phyloP scores from a whole-genome alignment of 2,329 filamentous ascomycete genomes.

The Calonectria multiphialidica region DNA sequence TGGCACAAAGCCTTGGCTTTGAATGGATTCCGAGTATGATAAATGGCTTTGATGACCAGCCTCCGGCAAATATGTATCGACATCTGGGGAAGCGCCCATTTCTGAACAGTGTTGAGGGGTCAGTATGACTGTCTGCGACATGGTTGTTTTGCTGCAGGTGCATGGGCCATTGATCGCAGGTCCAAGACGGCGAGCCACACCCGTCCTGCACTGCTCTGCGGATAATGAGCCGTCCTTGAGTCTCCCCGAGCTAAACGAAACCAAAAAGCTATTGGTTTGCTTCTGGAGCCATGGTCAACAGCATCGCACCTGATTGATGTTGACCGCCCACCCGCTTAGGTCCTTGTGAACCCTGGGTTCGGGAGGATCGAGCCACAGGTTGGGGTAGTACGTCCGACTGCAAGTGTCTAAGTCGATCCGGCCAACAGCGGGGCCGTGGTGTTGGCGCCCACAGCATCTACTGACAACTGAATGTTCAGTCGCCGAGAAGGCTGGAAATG shows the following conservation, averaged over 20 bases:
- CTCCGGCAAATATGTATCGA: neutral
- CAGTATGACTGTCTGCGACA: constrained; percentile 1
- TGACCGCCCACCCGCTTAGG: constrained; percentile 5
- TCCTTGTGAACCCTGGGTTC: neutral
- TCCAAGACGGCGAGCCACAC: constrained; percentile 15
- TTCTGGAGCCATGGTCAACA: constrained; percentile 6
- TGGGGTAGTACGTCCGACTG: neutral
- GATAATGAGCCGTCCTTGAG: neutral
- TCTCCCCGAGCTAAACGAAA: neutral
- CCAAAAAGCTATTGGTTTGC: neutral
- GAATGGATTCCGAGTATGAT: neutral
- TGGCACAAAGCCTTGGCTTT: neutral
- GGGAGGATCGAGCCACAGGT: constrained; percentile 11
- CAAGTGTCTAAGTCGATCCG: neutral
- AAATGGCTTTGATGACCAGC: neutral
- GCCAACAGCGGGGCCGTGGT: constrained; percentile 9
- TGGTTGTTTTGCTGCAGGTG: constrained; percentile 9
- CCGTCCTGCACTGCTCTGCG: neutral
- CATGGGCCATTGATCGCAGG: constrained; percentile 5
- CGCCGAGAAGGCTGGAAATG: neutral
- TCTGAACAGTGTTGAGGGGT: neutral
- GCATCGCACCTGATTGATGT: neutral
- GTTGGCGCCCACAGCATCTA: neutral
- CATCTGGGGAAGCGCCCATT: neutral
- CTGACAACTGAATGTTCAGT: neutral